Evolutionary conservation across 2,329 filamentous ascomycete genomes (phyloP), one percentile per base, ranked within the genome.

Genomic region (Cordyceps farinosa): DNA sequence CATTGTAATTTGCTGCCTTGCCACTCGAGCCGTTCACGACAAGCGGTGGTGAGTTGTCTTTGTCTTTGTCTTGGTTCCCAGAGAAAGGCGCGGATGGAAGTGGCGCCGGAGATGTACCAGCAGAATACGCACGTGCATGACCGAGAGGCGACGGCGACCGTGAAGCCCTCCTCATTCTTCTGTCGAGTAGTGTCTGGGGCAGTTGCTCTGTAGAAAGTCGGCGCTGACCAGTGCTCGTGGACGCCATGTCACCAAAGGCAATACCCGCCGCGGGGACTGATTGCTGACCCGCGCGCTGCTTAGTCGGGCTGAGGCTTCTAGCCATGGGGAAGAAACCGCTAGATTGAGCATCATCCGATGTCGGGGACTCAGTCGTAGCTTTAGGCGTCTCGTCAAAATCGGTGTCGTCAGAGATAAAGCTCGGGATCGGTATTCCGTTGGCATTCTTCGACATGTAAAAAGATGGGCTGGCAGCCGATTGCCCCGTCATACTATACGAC

Each of bases 111-210:
- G 74, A 74, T 29, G 74, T 77, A 4, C 76, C 78, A 0, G 74
- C 68, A 0, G 81, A 80, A 38, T 78, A 76, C 1, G 78, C 76
- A 54, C 82, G 78, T 50, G 75, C 72, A 64, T 84, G 82, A 3
- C 82, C 80, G 2, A 84, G 72, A 0, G 84, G 83, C 3, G 84
- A 87, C 13, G 83, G 84, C 5, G 84, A 86, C 15, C 83, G 78
- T 2, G 83, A 85, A 2, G 79, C 79, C 44, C 82, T 77, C 67
- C 78, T 79, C 72, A 84, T 84, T 45, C 82, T 75, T 30, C 80
- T 77, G 61, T 85, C 82, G 7, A 85, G 74, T 30, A 85, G 78
- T 11, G 79, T 78, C 68, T 84, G 83, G 0, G 83, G 81, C 4
- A 81, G 72, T 65, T 84, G 81, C 51, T 85, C 84, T 1, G 82